phyloP scores from a whole-genome alignment of 1,284 basidiomycete genomes.

The Papiliotrema flavescens region DNA sequence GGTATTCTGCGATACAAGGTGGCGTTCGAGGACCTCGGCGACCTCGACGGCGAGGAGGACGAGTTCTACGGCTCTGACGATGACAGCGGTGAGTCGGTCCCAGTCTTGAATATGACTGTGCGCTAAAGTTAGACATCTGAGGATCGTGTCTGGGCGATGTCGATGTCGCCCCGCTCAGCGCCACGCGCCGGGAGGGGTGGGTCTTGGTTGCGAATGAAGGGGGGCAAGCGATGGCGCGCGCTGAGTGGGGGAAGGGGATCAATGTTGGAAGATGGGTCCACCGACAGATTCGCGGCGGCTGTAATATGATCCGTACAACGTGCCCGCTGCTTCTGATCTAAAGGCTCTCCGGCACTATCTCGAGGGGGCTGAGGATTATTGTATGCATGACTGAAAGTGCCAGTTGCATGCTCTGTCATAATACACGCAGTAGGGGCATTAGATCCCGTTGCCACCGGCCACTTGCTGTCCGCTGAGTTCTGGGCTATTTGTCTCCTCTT shows the following conservation, averaged over 20 bases:
- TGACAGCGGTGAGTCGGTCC: conserved; percentile 35
- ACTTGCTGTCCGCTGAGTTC: no score
- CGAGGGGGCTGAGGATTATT: no score
- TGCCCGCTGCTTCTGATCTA: no score
- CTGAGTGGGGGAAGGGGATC: neutral
- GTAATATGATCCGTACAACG: no score
- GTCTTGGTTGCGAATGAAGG: neutral
- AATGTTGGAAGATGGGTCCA: no score
- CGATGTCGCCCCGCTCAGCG: conserved; percentile 36
- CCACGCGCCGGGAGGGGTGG: conserved; percentile 19
- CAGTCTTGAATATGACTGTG: neutral
- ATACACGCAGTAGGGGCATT: no score
- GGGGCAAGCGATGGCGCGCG: neutral
- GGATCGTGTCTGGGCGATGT: conserved; percentile 24
- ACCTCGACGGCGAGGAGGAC: conserved; percentile 58
- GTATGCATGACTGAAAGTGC: no score
- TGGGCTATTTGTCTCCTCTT: no score
- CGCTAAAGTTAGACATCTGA: conserved; percentile 32
- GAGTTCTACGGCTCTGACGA: conserved; percentile 51
- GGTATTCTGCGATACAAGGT: conserved; percentile 91
- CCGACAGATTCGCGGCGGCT: no score
- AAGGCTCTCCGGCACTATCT: no score
- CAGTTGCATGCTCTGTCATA: no score
- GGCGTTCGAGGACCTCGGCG: conserved; percentile 74
- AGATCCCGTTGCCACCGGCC: no score